Conservation (phyloP, 495 filamentous ascomycete genomes). For the Penicillium steckii region DNA sequence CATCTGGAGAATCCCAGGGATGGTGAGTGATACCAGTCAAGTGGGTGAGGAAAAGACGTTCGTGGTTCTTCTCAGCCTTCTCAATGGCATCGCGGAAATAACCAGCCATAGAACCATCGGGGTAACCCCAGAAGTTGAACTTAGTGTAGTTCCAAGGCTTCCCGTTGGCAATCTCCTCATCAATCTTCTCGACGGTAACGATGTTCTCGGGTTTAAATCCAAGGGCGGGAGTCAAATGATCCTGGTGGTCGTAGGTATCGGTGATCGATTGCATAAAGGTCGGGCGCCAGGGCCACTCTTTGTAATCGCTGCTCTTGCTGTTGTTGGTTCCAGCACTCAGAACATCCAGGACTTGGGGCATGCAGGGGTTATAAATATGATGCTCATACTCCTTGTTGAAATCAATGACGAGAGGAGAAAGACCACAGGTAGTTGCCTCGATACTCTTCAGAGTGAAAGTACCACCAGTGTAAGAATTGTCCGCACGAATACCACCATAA, state of each 20-base stretch:
- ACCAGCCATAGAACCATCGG: conserved; percentile 31
- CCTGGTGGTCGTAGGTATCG: conserved; percentile 22
- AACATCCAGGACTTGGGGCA: conserved; percentile 38
- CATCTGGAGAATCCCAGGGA: conserved; percentile 36
- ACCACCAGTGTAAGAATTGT: conserved; percentile 33
- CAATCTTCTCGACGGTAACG: conserved; percentile 27
- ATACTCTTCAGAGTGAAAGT: conserved; percentile 45
- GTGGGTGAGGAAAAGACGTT: conserved; percentile 42
- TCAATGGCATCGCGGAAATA: conserved; percentile 39
- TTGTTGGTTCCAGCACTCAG: conserved; percentile 30
- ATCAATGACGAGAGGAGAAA: conserved; percentile 42
- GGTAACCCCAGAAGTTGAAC: conserved; percentile 44
- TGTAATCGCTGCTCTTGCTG: conserved; percentile 24
- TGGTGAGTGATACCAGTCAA: conserved; percentile 44
- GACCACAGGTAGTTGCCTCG: conserved; percentile 37
- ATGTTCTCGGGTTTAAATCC: conserved; percentile 34
- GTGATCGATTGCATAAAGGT: conserved; percentile 36
- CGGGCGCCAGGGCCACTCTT: conserved; percentile 27
- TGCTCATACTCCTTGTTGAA: conserved; percentile 40
- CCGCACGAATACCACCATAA: conserved; percentile 38
- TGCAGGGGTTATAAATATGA: conserved; percentile 45
- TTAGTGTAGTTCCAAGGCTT: conserved; percentile 23
- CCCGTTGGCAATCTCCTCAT: conserved; percentile 26
- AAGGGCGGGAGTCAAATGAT: conserved; percentile 23
- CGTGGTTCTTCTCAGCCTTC: conserved; percentile 31